Evolutionary conservation across 106 monocot species (phyloP), one percentile per base, ranked within the genome.

Genomic region (Narthecium ossifragum): DNA sequence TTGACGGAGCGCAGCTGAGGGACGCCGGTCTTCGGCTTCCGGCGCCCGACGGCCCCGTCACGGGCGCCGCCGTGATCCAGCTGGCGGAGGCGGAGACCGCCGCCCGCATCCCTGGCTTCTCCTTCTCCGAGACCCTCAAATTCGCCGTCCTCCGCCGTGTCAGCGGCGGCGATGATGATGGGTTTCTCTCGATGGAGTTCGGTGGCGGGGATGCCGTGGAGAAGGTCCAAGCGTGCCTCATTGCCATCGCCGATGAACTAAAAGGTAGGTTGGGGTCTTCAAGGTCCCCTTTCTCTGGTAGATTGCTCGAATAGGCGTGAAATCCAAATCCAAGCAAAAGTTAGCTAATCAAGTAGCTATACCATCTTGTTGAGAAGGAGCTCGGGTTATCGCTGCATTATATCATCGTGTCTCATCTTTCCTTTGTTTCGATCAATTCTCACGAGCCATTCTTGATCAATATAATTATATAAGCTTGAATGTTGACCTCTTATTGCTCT

Each of bases 41-140:
- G 1, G 12, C 54, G 51, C 52, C 45, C 28, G 54, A 38, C 39
- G 67, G 34, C 29, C 24, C 63, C 59, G 59, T 69, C 51, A 59
- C 41, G 41, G 73, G 68, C 46, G 40, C 67, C 53, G 34, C 46
- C 20, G n/a, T 73, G 25, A 1, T 73, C 17, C n/a, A 64, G 37
- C 43, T 73, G 46, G 72, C 67, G n/a, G 78, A 78, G n/a, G 33
- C 57, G 7, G 72, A 64, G 59, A 68, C 68, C 3, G 26, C 78
- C 36, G 38, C 40, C 8, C 68, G 46, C 63, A 72, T 78, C 23
- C 69, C 53, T 36, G 78, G 78, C 46, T 18, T 73, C 14, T 59
- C 58, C 21, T 21, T 73, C 50, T 64, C 78, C 18, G 67, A 41
- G 14, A 25, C 52, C 46, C 23, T 64, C 31, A 40, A 46, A 55